Evolutionary conservation across 495 filamentous ascomycete species (phyloP).

Genomic region (Hyaloscypha variabilis): DNA sequence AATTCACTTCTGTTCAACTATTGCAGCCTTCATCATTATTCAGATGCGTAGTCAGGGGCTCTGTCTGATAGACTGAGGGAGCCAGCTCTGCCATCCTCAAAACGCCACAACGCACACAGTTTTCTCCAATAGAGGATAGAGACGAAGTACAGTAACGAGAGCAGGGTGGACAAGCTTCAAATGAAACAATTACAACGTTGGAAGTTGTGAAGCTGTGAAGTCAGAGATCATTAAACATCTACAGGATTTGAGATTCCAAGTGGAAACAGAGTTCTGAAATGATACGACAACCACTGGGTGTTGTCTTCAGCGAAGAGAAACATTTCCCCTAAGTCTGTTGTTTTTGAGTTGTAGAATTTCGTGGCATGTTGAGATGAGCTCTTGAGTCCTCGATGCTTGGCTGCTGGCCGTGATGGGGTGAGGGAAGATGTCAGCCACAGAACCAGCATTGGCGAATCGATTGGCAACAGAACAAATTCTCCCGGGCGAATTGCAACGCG

Average conservation of each 20-base stretch:
- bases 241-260: background rate
- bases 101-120: background rate
- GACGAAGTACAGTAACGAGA: background rate
- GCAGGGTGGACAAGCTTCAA: no score
- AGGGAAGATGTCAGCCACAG: background rate
- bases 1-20: background rate
- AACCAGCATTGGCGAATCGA: background rate
- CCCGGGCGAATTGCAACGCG: background rate
- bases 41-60: no score
- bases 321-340: no score
- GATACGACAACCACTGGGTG: background rate
- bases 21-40: background rate
- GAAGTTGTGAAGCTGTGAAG: background rate
- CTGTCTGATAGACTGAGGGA: no score
- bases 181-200: background rate
- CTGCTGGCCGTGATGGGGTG: background rate
- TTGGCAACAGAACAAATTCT: background rate
- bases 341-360: no score
- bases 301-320: background rate
- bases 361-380: background rate
- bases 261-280: background rate
- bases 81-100: no score
- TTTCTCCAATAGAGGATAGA: background rate
- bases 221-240: background rate
- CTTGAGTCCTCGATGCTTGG: background rate